Conservation (phyloP, 2,329 filamentous ascomycete genomes). For the Aureobasidium sp. region DNA sequence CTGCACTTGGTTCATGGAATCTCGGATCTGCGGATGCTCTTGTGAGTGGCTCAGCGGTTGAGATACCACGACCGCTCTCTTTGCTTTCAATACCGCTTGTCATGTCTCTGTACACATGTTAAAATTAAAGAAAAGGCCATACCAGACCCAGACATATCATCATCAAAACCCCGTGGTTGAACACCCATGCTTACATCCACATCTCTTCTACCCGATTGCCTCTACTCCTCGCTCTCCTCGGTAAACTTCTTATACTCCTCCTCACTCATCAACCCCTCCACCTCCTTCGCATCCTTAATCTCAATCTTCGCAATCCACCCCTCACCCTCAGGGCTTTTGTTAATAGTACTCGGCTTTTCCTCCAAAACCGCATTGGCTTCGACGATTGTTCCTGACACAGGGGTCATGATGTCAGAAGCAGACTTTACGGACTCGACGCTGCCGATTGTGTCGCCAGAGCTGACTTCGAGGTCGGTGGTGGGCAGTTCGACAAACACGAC, state of each 20-base stretch:
- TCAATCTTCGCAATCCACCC: constrained; percentile 92
- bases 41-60: too few relatives aligned
- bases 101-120: constrained; percentile 3
- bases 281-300: constrained; percentile 61
- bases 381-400: constrained; percentile 68
- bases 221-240: constrained; percentile 34
- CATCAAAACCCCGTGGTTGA: neutral
- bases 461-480: constrained; percentile 58
- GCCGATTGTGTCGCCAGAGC: constrained; percentile 76
- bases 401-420: constrained; percentile 93
- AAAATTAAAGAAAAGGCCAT: neutral
- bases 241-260: constrained; percentile 74
- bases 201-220: too few relatives aligned
- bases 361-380: constrained; percentile 69
- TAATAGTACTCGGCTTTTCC: constrained; percentile 80
- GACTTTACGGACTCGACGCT: constrained; percentile 98
- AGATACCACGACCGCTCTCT: neutral
- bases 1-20: too few relatives aligned
- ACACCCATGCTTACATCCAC: neutral
- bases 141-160: neutral
- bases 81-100: neutral
- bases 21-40: too few relatives aligned
- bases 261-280: constrained; percentile 69
- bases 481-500: constrained; percentile 97
- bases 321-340: constrained; percentile 80